phyloP scores from a whole-genome alignment of 2,329 filamentous ascomycete genomes.

The Beauveria australis region DNA sequence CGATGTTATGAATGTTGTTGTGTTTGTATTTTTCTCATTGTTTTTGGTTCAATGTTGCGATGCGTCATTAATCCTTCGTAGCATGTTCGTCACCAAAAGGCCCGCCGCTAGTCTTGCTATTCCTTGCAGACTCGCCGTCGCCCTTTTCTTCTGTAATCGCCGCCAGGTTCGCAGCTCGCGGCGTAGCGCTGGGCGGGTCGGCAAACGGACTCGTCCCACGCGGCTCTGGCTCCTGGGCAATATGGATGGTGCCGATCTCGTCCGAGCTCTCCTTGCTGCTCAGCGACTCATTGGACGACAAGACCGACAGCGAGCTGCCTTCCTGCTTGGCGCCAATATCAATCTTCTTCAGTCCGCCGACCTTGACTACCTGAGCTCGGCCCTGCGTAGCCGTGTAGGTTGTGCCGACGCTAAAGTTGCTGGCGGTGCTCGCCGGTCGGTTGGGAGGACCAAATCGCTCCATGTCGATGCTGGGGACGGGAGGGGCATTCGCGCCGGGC shows the following conservation, averaged over 20 bases:
- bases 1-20: background rate
- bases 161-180: conserved; percentile 40
- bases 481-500: conserved; percentile 56
- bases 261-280: conserved; percentile 15
- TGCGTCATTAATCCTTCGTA: conserved; percentile 34
- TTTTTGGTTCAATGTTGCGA: background rate
- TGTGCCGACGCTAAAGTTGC: conserved; percentile 59
- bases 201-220: conserved; percentile 46
- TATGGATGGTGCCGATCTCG: conserved; percentile 36
- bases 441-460: conserved; percentile 41
- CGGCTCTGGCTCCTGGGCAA: conserved; percentile 38
- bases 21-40: background rate
- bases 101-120: conserved; percentile 28
- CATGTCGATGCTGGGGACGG: conserved; percentile 64
- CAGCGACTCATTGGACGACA: conserved; percentile 13
- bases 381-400: conserved; percentile 55
- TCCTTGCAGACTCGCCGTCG: conserved; percentile 25
- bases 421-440: conserved; percentile 45
- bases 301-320: conserved; percentile 20
- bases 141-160: conserved; percentile 42
- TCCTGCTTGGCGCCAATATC: conserved; percentile 31
- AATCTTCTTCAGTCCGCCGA: conserved; percentile 44
- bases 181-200: conserved; percentile 20
- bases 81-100: conserved; percentile 54
- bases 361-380: conserved; percentile 52